Conservation (phyloP, 345 rosid genomes). For the Eucalyptus lansdowneana region DNA sequence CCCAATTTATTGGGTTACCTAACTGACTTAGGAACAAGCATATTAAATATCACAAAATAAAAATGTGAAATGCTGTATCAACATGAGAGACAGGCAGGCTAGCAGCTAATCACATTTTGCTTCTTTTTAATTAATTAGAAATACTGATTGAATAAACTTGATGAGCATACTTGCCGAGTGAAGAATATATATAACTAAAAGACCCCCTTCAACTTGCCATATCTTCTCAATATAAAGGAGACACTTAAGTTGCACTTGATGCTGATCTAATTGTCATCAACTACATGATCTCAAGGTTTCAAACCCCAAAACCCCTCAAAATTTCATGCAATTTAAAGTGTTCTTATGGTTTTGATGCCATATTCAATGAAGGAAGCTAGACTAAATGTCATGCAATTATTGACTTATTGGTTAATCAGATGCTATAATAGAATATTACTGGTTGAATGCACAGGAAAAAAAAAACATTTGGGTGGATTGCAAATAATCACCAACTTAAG, state of each 20-base stretch:
- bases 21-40: not conserved
- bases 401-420: not conserved
- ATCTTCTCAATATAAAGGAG: not conserved
- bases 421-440: not conserved
- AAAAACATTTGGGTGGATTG: not conserved
- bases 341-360: not conserved
- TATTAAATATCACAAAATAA: not conserved
- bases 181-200: not conserved
- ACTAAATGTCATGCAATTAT: not conserved
- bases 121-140: not conserved
- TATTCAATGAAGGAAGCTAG: not conserved
- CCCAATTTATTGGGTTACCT: not conserved
- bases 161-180: not conserved
- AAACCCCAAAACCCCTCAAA: not conserved
- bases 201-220: not conserved
- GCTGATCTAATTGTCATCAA: not conserved
- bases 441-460: not conserved
- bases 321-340: not conserved
- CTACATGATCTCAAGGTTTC: not conserved
- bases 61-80: not conserved
- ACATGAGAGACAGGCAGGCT: not conserved
- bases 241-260: not conserved
- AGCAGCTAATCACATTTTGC: not conserved
- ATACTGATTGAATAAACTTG: not conserved
- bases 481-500: not conserved